Conservation (phyloP, 371 early-diverging fungal species). For the Quaeritorhiza haematococci region DNA sequence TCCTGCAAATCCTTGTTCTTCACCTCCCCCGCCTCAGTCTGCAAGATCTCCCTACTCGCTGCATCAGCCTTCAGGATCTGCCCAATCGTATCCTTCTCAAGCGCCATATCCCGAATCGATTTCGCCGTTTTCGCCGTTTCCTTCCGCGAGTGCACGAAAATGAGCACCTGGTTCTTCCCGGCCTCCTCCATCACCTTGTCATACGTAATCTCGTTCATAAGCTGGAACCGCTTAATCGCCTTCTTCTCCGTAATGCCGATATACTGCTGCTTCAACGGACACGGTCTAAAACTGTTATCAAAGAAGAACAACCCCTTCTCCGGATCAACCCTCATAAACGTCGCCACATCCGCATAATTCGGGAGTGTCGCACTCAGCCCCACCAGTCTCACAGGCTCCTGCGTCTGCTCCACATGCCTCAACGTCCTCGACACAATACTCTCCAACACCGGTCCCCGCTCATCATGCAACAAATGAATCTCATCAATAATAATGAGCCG, state of each 20-base stretch:
- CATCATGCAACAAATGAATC: constrained; percentile 98
- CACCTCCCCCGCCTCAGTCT: constrained; percentile 71
- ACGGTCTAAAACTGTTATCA: constrained; percentile 89
- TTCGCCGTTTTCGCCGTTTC: constrained; percentile 95
- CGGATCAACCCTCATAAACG: constrained; percentile 87
- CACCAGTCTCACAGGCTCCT: constrained; percentile 89
- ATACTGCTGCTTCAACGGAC: constrained; percentile 92
- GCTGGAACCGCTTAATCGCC: constrained; percentile 84
- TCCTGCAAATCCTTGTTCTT: constrained; percentile 82
- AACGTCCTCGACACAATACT: constrained; percentile 91
- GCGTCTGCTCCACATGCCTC: constrained; percentile 84
- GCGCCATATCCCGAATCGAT: constrained; percentile 82
- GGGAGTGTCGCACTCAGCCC: constrained; percentile 99
- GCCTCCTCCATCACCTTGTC: constrained; percentile 89
- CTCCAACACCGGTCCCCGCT: constrained; percentile 98
- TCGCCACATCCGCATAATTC: constrained; percentile 96
- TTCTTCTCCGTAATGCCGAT: constrained; percentile 95
- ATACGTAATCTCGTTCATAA: constrained; percentile 94
- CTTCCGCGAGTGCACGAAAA: constrained; percentile 98
- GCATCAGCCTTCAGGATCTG: constrained; percentile 74
- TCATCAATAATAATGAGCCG: constrained; percentile 98
- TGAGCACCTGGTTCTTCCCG: constrained; percentile 85
- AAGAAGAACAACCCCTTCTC: constrained; percentile 87
- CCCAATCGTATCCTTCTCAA: constrained; percentile 77
- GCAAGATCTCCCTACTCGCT: constrained; percentile 77